Conservation (phyloP, 768 basidiomycete species). For the Cubamyces sp. region DNA sequence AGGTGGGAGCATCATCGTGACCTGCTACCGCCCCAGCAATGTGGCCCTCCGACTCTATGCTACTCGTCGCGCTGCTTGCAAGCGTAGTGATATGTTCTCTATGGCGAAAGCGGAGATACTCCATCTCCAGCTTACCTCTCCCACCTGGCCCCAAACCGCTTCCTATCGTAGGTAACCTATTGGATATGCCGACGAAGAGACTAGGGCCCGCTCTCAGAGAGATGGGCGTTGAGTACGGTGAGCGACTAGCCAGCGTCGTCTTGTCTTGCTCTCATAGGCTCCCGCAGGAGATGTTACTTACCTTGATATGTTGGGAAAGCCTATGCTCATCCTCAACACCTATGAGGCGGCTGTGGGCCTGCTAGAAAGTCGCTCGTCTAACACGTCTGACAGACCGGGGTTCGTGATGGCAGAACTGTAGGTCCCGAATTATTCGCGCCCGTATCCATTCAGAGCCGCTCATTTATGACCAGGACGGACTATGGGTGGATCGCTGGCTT, state of each 20-base stretch:
- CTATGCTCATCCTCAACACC: conserved; percentile 68
- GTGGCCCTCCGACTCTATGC: too few species aligned
- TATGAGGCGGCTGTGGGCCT: conserved; percentile 61
- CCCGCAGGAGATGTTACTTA: conserved; percentile 62
- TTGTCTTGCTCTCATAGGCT: not conserved
- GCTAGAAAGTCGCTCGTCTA: conserved; percentile 68
- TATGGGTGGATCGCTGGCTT: conserved; percentile 9
- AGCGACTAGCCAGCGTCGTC: not conserved
- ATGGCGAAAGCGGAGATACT: not conserved
- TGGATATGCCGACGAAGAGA: conserved; percentile 26
- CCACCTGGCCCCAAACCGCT: conserved; percentile 30
- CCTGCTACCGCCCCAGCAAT: too few species aligned
- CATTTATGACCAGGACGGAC: not conserved
- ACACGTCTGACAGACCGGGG: conserved; percentile 75
- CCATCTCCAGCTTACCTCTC: conserved; percentile 3
- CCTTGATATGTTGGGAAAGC: conserved; percentile 65
- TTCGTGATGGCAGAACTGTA: conserved; percentile 74
- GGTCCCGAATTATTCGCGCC: conserved; percentile 33
- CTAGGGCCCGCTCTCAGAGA: conserved; percentile 21
- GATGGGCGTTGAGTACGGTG: conserved; percentile 25
- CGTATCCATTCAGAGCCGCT: too few species aligned
- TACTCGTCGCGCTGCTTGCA: too few species aligned
- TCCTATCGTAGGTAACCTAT: conserved; percentile 29
- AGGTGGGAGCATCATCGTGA: too few species aligned
- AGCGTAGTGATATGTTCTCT: too few species aligned